These are phyloP conservation scores for Tricladium varicosporioides DNA, from an alignment of 2,329 filamentous ascomycete species.

Conservation along the genomic window DNA sequence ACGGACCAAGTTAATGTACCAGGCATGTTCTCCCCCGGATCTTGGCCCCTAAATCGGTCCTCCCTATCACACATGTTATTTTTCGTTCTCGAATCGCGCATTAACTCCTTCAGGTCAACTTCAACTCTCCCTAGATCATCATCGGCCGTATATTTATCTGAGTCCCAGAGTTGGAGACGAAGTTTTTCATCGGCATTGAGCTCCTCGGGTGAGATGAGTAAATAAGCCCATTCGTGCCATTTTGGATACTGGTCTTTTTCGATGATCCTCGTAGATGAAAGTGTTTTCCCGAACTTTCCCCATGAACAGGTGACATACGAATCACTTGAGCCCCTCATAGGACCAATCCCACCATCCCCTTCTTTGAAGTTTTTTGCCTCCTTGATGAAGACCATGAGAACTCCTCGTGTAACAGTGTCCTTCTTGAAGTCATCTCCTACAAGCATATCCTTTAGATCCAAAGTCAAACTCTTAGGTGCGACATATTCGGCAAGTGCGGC, in stretches of 20 bases:
- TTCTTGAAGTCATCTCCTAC: slow-evolving; percentile 78
- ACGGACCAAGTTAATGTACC: slow-evolving; percentile 68
- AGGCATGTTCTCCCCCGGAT: slow-evolving; percentile 65
- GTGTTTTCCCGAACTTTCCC: slow-evolving; percentile 73
- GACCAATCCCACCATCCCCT: slow-evolving; percentile 62
- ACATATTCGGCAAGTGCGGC: slow-evolving; percentile 74
- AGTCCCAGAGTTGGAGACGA: slow-evolving; percentile 73
- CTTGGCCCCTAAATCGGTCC: slow-evolving; percentile 64
- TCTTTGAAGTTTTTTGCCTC: slow-evolving; percentile 69
- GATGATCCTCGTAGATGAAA: slow-evolving; percentile 65
- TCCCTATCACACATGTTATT: slow-evolving; percentile 61
- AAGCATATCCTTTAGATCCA: slow-evolving; percentile 75
- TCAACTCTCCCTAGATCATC: slow-evolving; percentile 74
- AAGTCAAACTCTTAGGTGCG: slow-evolving; percentile 70
- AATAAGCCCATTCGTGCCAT: slow-evolving; percentile 68
- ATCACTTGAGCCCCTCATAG: slow-evolving; percentile 63
- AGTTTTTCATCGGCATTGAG: slow-evolving; percentile 69
- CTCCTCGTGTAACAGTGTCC: slow-evolving; percentile 62
- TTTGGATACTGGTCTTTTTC: slow-evolving; percentile 62
- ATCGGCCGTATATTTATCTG: slow-evolving; percentile 68
- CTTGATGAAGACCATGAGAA: slow-evolving; percentile 65
- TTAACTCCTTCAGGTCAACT: slow-evolving; percentile 62
- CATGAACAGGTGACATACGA: slow-evolving; percentile 71
- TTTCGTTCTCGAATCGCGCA: slow-evolving; percentile 56
- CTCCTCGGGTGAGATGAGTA: slow-evolving; percentile 70